These are phyloP conservation scores for Irpex sp. DNA, from an alignment of 1,284 basidiomycete species.

Conservation along the genomic window DNA sequence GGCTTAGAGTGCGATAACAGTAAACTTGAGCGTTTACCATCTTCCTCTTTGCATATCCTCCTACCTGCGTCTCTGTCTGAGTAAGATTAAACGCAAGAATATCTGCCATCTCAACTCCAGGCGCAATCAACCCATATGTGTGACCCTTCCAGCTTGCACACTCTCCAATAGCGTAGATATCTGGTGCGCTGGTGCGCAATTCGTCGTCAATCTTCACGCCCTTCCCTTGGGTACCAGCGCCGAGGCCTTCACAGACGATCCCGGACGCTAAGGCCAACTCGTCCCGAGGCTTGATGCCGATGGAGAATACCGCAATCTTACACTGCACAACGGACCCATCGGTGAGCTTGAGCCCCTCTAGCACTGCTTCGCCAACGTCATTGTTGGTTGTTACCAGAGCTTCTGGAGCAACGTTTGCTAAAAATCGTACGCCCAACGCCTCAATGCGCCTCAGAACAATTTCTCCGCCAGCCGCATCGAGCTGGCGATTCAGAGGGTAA, in stretches of 20 bases:
- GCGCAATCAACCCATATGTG: constrained; percentile 69
- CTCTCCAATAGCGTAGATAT: constrained; percentile 75
- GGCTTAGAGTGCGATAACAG: not conserved
- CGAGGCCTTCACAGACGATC: constrained; percentile 39
- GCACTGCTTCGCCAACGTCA: constrained; percentile 31
- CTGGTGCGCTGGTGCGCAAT: constrained; percentile 51
- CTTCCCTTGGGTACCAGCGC: constrained; percentile 27
- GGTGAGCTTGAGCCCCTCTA: constrained; percentile 46
- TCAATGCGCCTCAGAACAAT: constrained; percentile 68
- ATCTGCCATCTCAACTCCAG: constrained; percentile 75
- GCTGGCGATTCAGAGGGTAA: constrained; percentile 67
- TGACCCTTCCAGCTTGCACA: constrained; percentile 70
- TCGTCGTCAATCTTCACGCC: constrained; percentile 62
- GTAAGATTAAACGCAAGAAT: constrained; percentile 75
- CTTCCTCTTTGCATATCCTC: constrained; percentile 43
- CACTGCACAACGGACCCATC: constrained; percentile 41
- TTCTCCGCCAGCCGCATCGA: constrained; percentile 66
- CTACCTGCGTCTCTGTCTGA: constrained; percentile 39
- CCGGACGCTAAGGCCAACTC: constrained; percentile 55
- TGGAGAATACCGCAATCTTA: constrained; percentile 60
- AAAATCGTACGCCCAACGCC: constrained; percentile 61
- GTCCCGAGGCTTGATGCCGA: constrained; percentile 70
- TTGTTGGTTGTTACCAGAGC: constrained; percentile 25
- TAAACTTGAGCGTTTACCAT: constrained; percentile 33
- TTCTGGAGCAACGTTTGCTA: constrained; percentile 48